A percentile compares a stretch with the other conserved stretches of the same genome.
These are phyloP conservation scores for Acacia crassicarpa DNA, from an alignment of 306 rosid species.

Conservation along the genomic window DNA sequence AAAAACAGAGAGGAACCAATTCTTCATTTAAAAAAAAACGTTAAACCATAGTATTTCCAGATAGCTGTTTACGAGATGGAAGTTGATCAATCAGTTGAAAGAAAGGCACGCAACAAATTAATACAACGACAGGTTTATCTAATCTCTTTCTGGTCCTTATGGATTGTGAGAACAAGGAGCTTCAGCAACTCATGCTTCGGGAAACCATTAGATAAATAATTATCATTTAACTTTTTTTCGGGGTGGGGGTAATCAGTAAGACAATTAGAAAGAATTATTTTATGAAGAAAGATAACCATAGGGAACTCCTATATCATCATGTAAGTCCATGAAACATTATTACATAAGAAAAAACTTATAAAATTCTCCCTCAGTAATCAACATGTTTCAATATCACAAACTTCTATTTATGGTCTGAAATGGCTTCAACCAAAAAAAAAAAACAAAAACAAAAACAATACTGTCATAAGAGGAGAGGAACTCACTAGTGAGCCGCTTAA, in stretches of 20 bases:
- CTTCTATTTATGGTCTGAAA: background rate
- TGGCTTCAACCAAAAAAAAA: background rate
- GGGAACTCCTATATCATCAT: background rate
- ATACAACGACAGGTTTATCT: background rate
- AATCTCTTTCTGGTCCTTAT: background rate
- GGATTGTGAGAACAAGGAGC: slow-evolving; percentile 13
- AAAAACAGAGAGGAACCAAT: slow-evolving; percentile 15
- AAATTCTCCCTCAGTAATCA: slow-evolving; percentile 10
- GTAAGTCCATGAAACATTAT: background rate
- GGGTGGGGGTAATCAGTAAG: background rate
- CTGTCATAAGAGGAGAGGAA: slow-evolving; percentile 15
- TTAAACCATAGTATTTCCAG: slow-evolving; percentile 4
- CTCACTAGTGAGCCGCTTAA: slow-evolving; percentile 54
- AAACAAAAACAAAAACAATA: too few relatives aligned
- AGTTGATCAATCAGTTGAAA: slow-evolving; percentile 26
- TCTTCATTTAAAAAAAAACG: background rate
- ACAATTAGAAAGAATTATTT: background rate
- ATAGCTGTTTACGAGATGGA: slow-evolving; percentile 9
- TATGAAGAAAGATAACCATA: background rate
- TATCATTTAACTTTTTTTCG: background rate
- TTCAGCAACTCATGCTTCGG: background rate
- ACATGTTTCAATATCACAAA: slow-evolving; percentile 18
- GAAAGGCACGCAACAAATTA: slow-evolving; percentile 5
- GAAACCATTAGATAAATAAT: slow-evolving; percentile 28
- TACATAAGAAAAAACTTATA: background rate